These are phyloP conservation scores for Aspergillus pseudotamarii DNA, from an alignment of 2,329 filamentous ascomycete genomes.

Conservation along the genomic window DNA sequence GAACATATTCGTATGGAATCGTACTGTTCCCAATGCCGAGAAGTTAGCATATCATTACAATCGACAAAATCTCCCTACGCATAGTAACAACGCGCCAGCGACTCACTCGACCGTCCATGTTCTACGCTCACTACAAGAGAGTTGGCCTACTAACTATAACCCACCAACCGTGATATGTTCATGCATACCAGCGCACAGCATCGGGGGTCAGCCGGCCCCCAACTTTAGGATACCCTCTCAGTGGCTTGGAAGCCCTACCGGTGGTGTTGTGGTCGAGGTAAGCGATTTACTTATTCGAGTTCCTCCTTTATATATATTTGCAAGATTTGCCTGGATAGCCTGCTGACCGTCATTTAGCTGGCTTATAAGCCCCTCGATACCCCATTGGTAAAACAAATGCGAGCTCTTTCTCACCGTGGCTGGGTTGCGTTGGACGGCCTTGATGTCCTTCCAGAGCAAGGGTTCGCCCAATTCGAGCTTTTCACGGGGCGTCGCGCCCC, in stretches of 20 bases:
- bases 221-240: slow-evolving; percentile 39
- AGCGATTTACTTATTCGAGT: slow-evolving; percentile 12
- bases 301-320: neutral
- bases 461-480: slow-evolving; percentile 44
- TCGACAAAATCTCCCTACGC: slow-evolving; percentile 30
- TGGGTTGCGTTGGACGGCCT: slow-evolving; percentile 45
- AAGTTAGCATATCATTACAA: slow-evolving; percentile 42
- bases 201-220: slow-evolving; percentile 38
- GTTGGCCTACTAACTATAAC: slow-evolving; percentile 37
- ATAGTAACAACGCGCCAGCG: slow-evolving; percentile 18
- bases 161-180: slow-evolving; percentile 44
- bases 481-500: slow-evolving; percentile 44
- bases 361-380: slow-evolving; percentile 46
- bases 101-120: slow-evolving; percentile 30
- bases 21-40: slow-evolving; percentile 38
- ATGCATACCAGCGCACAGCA: slow-evolving; percentile 41
- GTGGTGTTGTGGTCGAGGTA: slow-evolving; percentile 46
- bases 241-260: slow-evolving; percentile 44
- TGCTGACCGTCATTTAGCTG: slow-evolving; percentile 26
- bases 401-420: slow-evolving; percentile 38
- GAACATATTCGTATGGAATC: slow-evolving; percentile 43
- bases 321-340: neutral
- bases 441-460: slow-evolving; percentile 44
- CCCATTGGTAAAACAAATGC: slow-evolving; percentile 40
- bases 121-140: slow-evolving; percentile 31